A percentile compares a stretch with the other conserved stretches of the same genome.
phyloP scores from a whole-genome alignment of 495 filamentous ascomycete genomes.

The Pseudotulostoma volvatum region DNA sequence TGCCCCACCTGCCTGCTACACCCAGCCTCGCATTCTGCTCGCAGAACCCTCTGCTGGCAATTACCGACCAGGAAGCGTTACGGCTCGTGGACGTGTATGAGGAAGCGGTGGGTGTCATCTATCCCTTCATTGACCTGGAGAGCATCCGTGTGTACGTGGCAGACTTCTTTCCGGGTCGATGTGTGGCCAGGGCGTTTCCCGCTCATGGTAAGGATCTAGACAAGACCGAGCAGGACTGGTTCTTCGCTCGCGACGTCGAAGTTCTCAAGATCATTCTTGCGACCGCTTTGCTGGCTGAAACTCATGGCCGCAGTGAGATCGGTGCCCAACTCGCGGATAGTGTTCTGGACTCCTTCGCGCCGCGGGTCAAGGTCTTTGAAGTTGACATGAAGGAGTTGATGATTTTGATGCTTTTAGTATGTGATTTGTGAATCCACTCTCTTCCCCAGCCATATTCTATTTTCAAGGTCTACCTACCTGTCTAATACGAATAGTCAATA shows the following conservation, averaged over 20 bases:
- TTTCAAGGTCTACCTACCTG: not conserved
- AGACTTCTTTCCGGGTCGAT: slow-evolving; percentile 39
- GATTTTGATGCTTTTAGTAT: slow-evolving; percentile 50
- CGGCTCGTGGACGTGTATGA: slow-evolving; percentile 56
- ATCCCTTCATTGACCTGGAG: slow-evolving; percentile 60
- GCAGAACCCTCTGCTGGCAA: slow-evolving; percentile 51
- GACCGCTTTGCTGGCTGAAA: slow-evolving; percentile 51
- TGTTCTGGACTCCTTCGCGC: slow-evolving; percentile 48
- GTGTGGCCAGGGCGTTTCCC: too few species aligned
- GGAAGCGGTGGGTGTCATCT: slow-evolving; percentile 71
- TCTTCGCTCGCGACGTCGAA: slow-evolving; percentile 51
- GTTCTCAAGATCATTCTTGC: slow-evolving; percentile 66
- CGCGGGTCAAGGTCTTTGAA: slow-evolving; percentile 41
- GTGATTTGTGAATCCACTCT: too few species aligned
- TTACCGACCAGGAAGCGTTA: slow-evolving; percentile 49
- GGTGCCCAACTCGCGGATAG: slow-evolving; percentile 55
- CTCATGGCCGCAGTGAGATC: slow-evolving; percentile 55
- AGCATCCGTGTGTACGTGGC: slow-evolving; percentile 30
- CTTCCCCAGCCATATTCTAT: too few species aligned
- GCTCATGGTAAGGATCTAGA: slow-evolving; percentile 31
- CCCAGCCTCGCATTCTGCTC: too few species aligned
- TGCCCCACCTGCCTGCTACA: slow-evolving; percentile 9
- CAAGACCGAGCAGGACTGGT: slow-evolving; percentile 32
- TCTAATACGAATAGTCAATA: slow-evolving; percentile 18
- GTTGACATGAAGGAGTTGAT: slow-evolving; percentile 54